Conservation (phyloP, 73 alveolate genomes). For the Symbiodinium pilosum region DNA sequence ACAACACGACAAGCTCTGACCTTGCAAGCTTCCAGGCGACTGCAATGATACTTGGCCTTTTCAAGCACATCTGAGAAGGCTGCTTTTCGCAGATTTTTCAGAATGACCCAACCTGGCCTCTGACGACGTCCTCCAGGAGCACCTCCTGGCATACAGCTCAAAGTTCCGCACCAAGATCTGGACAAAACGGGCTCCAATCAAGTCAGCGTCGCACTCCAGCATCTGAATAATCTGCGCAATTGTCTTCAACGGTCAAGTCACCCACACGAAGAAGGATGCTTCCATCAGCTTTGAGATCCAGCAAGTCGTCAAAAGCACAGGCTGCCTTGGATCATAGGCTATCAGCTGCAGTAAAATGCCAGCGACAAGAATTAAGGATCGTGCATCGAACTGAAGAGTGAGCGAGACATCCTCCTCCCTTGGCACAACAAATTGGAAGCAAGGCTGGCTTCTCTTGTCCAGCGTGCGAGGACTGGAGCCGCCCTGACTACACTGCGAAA, state of each 20-base stretch:
- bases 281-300: neutral
- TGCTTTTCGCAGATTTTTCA: neutral
- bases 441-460: too few species aligned
- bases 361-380: too few species aligned
- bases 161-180: neutral
- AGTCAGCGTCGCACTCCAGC: neutral
- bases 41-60: constrained; percentile 77
- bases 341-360: neutral
- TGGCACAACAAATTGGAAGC: too few species aligned
- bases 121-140: neutral
- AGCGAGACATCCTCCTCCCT: too few species aligned
- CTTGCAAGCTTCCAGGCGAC: constrained; percentile 34
- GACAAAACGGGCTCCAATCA: neutral
- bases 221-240: neutral
- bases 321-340: neutral
- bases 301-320: constrained; percentile 8
- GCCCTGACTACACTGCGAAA: neutral
- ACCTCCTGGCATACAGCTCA: neutral
- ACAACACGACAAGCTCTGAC: neutral
- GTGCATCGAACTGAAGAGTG: too few species aligned
- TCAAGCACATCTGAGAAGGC: neutral
- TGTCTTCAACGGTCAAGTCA: neutral
- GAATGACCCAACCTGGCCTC: neutral
- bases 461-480: too few species aligned
- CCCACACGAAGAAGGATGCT: neutral